Conservation (phyloP, 306 rosid species). For the Cucumis cinereus region DNA sequence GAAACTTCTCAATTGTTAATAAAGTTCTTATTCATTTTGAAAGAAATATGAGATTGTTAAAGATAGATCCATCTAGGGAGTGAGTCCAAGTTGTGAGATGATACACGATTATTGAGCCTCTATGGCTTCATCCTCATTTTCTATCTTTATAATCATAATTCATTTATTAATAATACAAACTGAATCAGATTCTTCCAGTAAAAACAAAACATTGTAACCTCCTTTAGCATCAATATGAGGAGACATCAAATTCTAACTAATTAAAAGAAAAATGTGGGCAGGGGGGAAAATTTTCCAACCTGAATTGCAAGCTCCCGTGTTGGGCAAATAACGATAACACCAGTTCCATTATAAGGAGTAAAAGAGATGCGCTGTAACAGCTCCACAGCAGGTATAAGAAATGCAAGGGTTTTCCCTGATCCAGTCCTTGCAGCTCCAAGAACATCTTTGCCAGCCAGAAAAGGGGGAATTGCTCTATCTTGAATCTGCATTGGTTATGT, state of each 20-base stretch:
- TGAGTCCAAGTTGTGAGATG: not conserved
- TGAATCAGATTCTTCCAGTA: not conserved
- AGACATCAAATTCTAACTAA: not conserved
- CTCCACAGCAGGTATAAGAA: slow-evolving; percentile 86
- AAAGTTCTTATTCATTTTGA: not conserved
- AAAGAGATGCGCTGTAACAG: slow-evolving; percentile 38
- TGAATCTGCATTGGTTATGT: slow-evolving; percentile 58
- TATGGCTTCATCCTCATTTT: not conserved
- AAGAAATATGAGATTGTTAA: not conserved
- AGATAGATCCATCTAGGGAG: not conserved
- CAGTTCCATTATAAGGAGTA: slow-evolving; percentile 64
- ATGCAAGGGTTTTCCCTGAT: slow-evolving; percentile 91
- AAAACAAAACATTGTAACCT: not conserved
- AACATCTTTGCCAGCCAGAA: slow-evolving; percentile 65
- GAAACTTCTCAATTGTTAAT: not conserved
- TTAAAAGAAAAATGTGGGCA: not conserved
- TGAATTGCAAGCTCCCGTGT: slow-evolving; percentile 98
- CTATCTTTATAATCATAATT: not conserved
- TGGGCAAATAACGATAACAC: slow-evolving; percentile 79
- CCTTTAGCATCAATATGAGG: not conserved
- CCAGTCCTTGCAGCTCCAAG: slow-evolving; percentile 99
- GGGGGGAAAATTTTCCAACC: slow-evolving; percentile 21
- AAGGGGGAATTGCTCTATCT: slow-evolving; percentile 59
- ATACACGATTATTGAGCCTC: not conserved
- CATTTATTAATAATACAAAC: not conserved